phyloP scores from a whole-genome alignment of 352 stramenopile species.

The Peronospora farinosa region DNA sequence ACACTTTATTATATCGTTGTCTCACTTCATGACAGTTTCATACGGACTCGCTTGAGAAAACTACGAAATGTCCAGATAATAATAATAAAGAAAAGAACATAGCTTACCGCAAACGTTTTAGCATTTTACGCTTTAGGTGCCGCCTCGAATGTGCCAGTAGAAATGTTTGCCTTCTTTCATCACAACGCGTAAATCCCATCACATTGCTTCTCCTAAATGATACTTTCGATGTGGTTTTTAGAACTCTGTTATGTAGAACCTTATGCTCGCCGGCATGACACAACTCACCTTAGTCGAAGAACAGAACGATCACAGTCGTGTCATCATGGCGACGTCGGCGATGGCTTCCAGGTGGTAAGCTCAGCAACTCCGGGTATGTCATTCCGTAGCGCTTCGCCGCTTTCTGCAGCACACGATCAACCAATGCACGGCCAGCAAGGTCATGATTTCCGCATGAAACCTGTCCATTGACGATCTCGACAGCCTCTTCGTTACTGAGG shows the following conservation, averaged over 20 bases:
- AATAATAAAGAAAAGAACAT: conserved; percentile 28
- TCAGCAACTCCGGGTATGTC: conserved; percentile 77
- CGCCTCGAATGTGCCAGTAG: conserved; percentile 9
- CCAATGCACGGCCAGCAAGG: conserved; percentile 61
- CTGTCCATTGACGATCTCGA: conserved; percentile 85
- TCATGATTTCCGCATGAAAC: conserved; percentile 55
- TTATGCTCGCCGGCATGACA: conserved; percentile 7
- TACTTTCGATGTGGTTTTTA: conserved; percentile 1
- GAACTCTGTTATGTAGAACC: conserved; percentile 7
- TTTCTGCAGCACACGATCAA: conserved; percentile 76
- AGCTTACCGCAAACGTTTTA: not conserved
- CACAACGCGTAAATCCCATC: conserved; percentile 2
- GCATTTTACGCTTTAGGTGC: conserved; percentile 2
- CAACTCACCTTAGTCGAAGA: conserved; percentile 53
- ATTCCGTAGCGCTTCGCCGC: conserved; percentile 71
- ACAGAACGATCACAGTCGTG: conserved; percentile 88
- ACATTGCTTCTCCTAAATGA: not conserved
- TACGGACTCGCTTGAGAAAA: conserved; percentile 63
- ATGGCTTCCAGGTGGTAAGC: conserved; percentile 68
- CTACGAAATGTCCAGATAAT: conserved; percentile 46
- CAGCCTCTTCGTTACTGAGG: conserved; percentile 91
- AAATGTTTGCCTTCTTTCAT: conserved; percentile 8
- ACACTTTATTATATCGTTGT: conserved; percentile 36
- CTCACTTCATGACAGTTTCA: conserved; percentile 37
- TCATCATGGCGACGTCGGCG: conserved; percentile 89